Conservation (phyloP, 1,284 basidiomycete species). For the Ceratobasidium sp. region DNA sequence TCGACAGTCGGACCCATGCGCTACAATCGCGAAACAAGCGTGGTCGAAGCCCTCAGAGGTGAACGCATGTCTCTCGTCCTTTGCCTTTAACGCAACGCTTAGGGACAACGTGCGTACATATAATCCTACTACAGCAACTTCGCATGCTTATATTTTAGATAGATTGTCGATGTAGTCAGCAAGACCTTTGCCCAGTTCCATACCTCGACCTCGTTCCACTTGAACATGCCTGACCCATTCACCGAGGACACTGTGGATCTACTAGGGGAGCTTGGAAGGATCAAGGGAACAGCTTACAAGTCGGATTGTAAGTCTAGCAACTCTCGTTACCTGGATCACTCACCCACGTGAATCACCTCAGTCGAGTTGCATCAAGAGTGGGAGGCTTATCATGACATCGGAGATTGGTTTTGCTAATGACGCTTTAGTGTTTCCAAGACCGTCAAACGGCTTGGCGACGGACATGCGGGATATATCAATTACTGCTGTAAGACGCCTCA, state of each 20-base stretch:
- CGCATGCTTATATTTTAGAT: neutral
- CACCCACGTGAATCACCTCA: neutral
- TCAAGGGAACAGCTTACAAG: conserved; percentile 53
- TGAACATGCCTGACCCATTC: conserved; percentile 60
- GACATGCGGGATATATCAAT: conserved; percentile 63
- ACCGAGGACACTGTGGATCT: conserved; percentile 61
- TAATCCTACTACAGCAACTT: neutral
- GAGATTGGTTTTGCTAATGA: neutral
- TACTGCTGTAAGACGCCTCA: conserved; percentile 37
- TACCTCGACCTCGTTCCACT: conserved; percentile 64
- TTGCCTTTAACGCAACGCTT: conserved; percentile 39
- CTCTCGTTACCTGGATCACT: neutral
- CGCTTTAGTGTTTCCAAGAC: conserved; percentile 50
- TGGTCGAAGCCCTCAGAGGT: conserved; percentile 61
- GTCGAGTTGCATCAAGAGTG: conserved; percentile 38
- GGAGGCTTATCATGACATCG: neutral
- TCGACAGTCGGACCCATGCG: conserved; percentile 54
- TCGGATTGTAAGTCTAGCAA: conserved; percentile 56
- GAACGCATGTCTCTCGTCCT: conserved; percentile 56
- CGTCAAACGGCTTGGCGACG: conserved; percentile 63
- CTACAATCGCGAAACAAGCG: conserved; percentile 57
- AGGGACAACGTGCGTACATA: conserved; percentile 35
- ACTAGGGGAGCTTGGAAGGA: conserved; percentile 58
- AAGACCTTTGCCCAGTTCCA: conserved; percentile 63
- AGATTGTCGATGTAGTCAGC: conserved; percentile 65